phyloP scores from a whole-genome alignment of 139 green algal genomes.

The Mychonastes homosphaera region DNA sequence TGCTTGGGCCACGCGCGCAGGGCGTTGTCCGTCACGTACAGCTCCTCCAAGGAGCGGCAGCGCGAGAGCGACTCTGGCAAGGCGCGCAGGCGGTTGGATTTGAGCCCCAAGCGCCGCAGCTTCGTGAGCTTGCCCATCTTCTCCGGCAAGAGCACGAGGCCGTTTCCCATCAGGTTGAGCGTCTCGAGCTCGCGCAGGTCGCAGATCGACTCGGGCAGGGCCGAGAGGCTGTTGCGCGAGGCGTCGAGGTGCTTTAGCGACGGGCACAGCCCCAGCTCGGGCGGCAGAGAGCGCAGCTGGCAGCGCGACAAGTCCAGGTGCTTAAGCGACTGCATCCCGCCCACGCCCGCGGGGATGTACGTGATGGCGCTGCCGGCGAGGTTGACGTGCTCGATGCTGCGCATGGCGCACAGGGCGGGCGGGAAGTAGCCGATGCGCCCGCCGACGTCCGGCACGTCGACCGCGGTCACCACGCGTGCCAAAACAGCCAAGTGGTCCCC shows the following conservation, averaged over 20 bases:
- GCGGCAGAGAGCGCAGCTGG: not conserved
- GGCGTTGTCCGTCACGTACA: conserved; percentile 64
- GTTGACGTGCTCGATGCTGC: not conserved
- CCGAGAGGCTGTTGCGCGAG: not conserved
- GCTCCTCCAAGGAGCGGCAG: conserved; percentile 37
- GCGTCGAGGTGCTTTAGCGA: not conserved
- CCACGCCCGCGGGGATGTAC: not conserved
- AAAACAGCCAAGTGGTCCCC: too few species aligned
- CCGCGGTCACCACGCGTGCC: too few species aligned
- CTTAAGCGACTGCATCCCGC: not conserved
- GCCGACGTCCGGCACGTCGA: too few species aligned
- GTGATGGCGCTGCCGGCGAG: not conserved
- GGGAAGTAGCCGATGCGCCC: not conserved
- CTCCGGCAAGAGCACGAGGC: conserved; percentile 31
- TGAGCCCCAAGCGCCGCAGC: conserved; percentile 28
- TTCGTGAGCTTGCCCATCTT: conserved; percentile 20
- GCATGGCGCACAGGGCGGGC: not conserved
- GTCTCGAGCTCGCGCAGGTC: conserved; percentile 29
- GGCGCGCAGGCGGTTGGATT: conserved; percentile 29
- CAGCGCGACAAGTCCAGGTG: not conserved
- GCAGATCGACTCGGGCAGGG: conserved; percentile 36
- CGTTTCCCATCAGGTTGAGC: conserved; percentile 63
- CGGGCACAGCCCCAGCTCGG: not conserved
- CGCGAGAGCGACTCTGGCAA: conserved; percentile 32
- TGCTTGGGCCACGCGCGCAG: conserved; percentile 20